These are phyloP conservation scores for Mycena kentingensis DNA, from an alignment of 768 basidiomycete species.

Conservation along the genomic window DNA sequence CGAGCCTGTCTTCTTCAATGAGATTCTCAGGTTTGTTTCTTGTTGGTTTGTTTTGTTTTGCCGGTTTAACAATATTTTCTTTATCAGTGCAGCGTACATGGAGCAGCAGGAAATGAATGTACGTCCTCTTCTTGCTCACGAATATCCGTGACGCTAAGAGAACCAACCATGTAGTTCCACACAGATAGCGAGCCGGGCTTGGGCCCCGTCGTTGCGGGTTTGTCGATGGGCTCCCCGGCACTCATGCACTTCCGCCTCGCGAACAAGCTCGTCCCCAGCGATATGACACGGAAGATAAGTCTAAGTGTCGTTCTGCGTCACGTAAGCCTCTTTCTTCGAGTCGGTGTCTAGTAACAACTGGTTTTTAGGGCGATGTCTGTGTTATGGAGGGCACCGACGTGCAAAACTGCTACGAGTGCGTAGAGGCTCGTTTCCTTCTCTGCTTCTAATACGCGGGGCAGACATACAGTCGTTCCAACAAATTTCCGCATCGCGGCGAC, in stretches of 20 bases:
- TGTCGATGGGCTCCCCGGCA: constrained; percentile 73
- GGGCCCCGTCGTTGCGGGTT: constrained; percentile 70
- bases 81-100: constrained; percentile 76
- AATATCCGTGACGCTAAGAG: constrained; percentile 6
- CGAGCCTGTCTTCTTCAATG: constrained; percentile 57
- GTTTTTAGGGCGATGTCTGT: constrained; percentile 67
- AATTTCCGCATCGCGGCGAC: constrained; percentile 83
- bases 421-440: constrained; percentile 1
- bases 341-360: background rate
- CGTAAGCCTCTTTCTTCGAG: constrained; percentile 39
- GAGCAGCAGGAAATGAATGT: constrained; percentile 84
- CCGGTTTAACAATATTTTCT: background rate
- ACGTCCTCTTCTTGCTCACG: constrained; percentile 25
- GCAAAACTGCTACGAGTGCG: constrained; percentile 74
- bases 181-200: constrained; percentile 77
- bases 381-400: constrained; percentile 75
- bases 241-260: constrained; percentile 76
- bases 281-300: constrained; percentile 37
- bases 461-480: constrained; percentile 73
- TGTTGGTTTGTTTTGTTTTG: background rate
- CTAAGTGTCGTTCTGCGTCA: constrained; percentile 67
- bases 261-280: constrained; percentile 35
- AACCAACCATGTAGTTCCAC: constrained; percentile 56
- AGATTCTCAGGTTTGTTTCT: constrained; percentile 58
- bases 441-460: constrained; percentile 31